Evolutionary conservation across 768 basidiomycete genomes (phyloP).

Genomic region (Lyophyllum decastes): DNA sequence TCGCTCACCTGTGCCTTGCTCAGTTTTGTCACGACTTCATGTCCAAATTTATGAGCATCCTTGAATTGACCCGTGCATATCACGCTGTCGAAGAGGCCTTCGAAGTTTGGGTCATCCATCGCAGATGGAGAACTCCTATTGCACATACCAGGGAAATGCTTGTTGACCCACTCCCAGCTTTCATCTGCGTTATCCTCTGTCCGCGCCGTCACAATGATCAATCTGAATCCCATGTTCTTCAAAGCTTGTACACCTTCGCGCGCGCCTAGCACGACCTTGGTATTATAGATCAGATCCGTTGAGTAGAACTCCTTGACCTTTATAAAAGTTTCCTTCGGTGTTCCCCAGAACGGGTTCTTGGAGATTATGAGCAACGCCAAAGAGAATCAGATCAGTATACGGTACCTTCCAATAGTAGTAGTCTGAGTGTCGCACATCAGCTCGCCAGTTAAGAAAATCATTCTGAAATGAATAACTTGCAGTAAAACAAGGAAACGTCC

Average conservation of each 20-base stretch:
- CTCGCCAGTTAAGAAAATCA: background rate
- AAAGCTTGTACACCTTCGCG: slow-evolving; percentile 56
- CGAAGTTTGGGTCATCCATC: background rate
- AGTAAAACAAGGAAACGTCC: slow-evolving; percentile 58
- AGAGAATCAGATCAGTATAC: background rate
- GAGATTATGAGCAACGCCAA: background rate
- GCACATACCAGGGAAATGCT: slow-evolving; percentile 59
- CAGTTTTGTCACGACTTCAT: slow-evolving; percentile 54
- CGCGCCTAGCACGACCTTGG: slow-evolving; percentile 61
- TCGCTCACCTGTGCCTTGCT: slow-evolving; percentile 66
- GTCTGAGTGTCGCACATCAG: slow-evolving; percentile 35
- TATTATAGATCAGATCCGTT: slow-evolving; percentile 47
- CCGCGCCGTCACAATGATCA: slow-evolving; percentile 81
- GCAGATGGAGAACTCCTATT: background rate
- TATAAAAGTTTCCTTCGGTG: slow-evolving; percentile 50
- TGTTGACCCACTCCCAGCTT: slow-evolving; percentile 68
- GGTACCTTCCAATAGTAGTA: slow-evolving; percentile 77
- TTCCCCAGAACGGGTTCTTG: slow-evolving; percentile 64
- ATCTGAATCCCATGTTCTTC: slow-evolving; percentile 61
- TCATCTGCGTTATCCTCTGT: slow-evolving; percentile 51
- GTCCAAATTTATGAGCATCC: slow-evolving; percentile 44
- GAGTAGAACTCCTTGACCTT: slow-evolving; percentile 64
- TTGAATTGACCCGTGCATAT: slow-evolving; percentile 79
- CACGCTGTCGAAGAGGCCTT: slow-evolving; percentile 55
- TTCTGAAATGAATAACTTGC: slow-evolving; percentile 33